Percentiles rank a stretch among this genome's conserved stretches.
These are phyloP conservation scores for Jamesozyma piceae DNA, from an alignment of 805 yeast species.

Conservation along the genomic window DNA sequence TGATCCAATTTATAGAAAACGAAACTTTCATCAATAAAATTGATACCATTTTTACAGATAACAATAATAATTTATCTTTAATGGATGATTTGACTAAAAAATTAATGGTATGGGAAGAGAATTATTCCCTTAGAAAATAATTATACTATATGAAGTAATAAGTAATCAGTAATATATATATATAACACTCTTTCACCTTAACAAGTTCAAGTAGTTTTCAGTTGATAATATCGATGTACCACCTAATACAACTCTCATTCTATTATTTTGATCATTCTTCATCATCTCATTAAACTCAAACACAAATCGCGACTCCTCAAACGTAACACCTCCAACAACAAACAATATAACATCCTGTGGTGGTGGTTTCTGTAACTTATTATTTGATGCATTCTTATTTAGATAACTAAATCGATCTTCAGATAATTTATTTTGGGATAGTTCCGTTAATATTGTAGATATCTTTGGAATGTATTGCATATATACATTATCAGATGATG, in stretches of 20 bases:
- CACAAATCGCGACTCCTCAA: slow-evolving; percentile 81
- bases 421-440: slow-evolving; percentile 30
- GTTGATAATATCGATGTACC: slow-evolving; percentile 57
- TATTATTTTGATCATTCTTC: slow-evolving; percentile 28
- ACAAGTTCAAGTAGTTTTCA: slow-evolving; percentile 29
- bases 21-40: slow-evolving; percentile 32
- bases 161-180: background rate
- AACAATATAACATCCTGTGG: slow-evolving; percentile 63
- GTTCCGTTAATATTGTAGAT: slow-evolving; percentile 26
- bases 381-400: background rate
- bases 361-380: slow-evolving; percentile 5
- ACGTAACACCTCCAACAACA: slow-evolving; percentile 82
- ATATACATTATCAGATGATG: slow-evolving; percentile 56
- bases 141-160: background rate
- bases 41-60: slow-evolving; percentile 39
- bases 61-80: slow-evolving; percentile 48
- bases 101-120: slow-evolving; percentile 71
- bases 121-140: slow-evolving; percentile 31
- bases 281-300: slow-evolving; percentile 53
- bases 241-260: slow-evolving; percentile 68
- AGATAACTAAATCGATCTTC: slow-evolving; percentile 33
- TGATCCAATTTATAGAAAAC: slow-evolving; percentile 40
- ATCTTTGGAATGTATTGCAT: slow-evolving; percentile 87
- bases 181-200: slow-evolving; percentile 3
- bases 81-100: slow-evolving; percentile 70